phyloP scores from a whole-genome alignment of 352 stramenopile species.

The Pythium grandisporangium region DNA sequence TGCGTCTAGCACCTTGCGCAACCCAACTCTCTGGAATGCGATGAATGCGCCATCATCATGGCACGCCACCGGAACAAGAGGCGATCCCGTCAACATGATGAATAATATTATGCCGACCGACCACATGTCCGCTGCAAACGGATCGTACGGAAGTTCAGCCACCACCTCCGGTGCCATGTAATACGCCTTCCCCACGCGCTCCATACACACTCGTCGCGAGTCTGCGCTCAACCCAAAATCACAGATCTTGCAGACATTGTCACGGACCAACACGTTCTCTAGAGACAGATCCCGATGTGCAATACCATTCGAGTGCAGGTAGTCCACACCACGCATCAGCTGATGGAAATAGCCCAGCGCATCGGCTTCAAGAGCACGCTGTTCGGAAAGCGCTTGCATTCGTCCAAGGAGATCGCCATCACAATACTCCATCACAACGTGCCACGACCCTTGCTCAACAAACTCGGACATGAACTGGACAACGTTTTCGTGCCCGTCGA shows the following conservation, averaged over 20 bases:
- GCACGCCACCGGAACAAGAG: constrained; percentile 23
- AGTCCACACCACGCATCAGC: constrained; percentile 18
- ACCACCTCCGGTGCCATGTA: constrained; percentile 59
- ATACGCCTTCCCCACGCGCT: constrained; percentile 16
- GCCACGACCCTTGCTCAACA: constrained; percentile 25
- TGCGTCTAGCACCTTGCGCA: constrained; percentile 26
- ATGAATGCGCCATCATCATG: constrained; percentile 15
- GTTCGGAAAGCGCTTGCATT: constrained; percentile 12
- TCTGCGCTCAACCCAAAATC: constrained; percentile 40
- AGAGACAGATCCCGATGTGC: constrained; percentile 38
- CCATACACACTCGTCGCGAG: constrained; percentile 7
- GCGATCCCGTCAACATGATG: constrained; percentile 51
- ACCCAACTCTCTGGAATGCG: constrained; percentile 19
- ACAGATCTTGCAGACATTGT: constrained; percentile 23
- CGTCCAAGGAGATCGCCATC: constrained; percentile 26
- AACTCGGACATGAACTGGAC: constrained; percentile 25
- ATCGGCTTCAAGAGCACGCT: constrained; percentile 12
- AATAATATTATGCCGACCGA: constrained; percentile 59
- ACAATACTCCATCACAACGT: constrained; percentile 47
- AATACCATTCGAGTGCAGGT: constrained; percentile 28
- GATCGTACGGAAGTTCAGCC: constrained; percentile 23
- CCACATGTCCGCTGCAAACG: constrained; percentile 47
- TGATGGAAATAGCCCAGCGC: constrained; percentile 21
- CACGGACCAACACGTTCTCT: constrained; percentile 34
- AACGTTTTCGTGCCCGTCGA: constrained; percentile 24